phyloP scores from a whole-genome alignment of 1,284 basidiomycete species.

The Gomphus bonarii region DNA sequence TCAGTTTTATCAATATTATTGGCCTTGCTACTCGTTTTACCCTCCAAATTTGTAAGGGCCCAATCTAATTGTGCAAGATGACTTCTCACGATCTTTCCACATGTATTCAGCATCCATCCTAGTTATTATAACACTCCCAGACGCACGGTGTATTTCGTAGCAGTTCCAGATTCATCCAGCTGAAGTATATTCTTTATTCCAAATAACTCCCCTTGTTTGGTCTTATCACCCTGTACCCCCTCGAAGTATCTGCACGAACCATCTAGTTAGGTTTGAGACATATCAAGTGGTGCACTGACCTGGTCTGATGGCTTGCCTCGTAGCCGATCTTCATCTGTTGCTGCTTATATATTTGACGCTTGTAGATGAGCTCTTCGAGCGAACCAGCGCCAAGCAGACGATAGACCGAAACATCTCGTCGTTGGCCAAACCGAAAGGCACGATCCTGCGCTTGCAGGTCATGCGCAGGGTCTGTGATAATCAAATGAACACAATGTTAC shows the following conservation, averaged over 20 bases:
- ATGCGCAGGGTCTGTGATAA: conserved; percentile 62
- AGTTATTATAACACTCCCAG: not conserved
- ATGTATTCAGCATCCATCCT: not conserved
- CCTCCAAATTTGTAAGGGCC: conserved; percentile 59
- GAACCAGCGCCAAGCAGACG: conserved; percentile 80
- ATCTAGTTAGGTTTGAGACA: not conserved
- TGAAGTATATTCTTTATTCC: conserved; percentile 76
- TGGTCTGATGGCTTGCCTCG: conserved; percentile 68
- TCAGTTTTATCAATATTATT: conserved; percentile 29
- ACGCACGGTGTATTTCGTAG: conserved; percentile 63
- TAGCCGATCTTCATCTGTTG: conserved; percentile 86
- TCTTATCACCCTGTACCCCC: conserved; percentile 68
- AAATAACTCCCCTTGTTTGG: conserved; percentile 70
- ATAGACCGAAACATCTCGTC: conserved; percentile 76
- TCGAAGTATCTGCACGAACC: conserved; percentile 53
- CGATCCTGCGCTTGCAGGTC: conserved; percentile 85
- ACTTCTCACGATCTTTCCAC: conserved; percentile 60
- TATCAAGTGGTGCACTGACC: conserved; percentile 27
- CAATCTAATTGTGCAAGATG: conserved; percentile 63
- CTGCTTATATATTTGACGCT: conserved; percentile 81
- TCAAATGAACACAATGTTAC: not conserved
- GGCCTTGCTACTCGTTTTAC: conserved; percentile 18
- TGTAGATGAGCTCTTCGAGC: conserved; percentile 78
- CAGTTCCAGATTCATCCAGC: conserved; percentile 60
- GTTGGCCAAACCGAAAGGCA: conserved; percentile 84